Evolutionary conservation across 2,329 filamentous ascomycete genomes (phyloP), one percentile per base, ranked within the genome.

Genomic region (Coniochaeta ligniaria): DNA sequence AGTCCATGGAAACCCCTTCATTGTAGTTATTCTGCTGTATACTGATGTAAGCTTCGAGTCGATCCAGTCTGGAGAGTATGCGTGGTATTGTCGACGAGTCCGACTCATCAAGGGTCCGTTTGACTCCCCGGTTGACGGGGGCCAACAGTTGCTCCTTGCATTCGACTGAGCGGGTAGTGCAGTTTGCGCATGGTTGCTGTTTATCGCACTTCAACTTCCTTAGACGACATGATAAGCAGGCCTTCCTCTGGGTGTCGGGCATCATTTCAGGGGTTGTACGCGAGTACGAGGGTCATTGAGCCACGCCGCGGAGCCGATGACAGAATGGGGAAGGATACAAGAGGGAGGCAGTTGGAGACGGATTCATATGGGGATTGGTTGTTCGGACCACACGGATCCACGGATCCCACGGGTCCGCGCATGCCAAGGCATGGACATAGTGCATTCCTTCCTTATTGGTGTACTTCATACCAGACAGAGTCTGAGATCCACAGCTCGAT

Each of bases 191-290:
- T 43, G 56, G 56, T n/a, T 43, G 56, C n/a, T 43, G 33, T 28
- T 43, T 58, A 22, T 58, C 36, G 36, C 56, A 58, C n/a, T 43
- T 58, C 6, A 58, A 17, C n/a, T 58, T 58, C 12, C 56, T 12
- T 43, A 28, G 56, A 24, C 56, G 56, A 43, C 31, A 58, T 43
- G 56, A 58, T 12, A 38, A 17, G 22, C 56, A 58, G 3, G 56
- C 56, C 14, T 58, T 38, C 16, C 35, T 38, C 20, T 38, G 56
- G 1, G 16, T 14, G 35, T 43, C n/a, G 1, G n/a, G 31, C 56
- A 43, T 43, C 22, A 8, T 58, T 41, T 41, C 17, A 20, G 38
- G 17, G 38, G 38, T 41, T 41, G n/a, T 6, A 7, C 16, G 12
- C 35, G 12, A 4, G 35, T 38, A 38, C 35, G 16, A 12, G 35